Evolutionary conservation across 768 basidiomycete genomes (phyloP).

Genomic region (Fomitopsis serialis): DNA sequence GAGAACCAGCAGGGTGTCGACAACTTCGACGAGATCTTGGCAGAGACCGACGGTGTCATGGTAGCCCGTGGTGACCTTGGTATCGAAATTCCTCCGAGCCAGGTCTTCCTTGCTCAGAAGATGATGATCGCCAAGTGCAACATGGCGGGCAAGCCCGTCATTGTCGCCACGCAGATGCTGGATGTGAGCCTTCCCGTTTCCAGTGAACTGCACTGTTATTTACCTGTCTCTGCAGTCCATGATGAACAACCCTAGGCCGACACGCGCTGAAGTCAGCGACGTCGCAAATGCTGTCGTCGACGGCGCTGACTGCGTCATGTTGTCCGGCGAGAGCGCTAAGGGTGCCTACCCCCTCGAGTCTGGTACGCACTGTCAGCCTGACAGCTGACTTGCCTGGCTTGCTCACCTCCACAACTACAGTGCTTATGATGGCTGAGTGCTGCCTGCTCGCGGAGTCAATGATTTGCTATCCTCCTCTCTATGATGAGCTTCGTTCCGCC

Average conservation of each 20-base stretch:
- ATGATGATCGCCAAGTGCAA: constrained; percentile 99
- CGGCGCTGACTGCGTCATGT: constrained; percentile 98
- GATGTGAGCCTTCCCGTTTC: constrained; percentile 53
- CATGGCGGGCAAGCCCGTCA: constrained; percentile 95
- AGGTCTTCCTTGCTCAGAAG: constrained; percentile 99
- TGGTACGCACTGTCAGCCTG: constrained; percentile 35
- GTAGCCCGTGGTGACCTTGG: constrained; percentile 99
- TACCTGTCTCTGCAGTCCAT: constrained; percentile 58
- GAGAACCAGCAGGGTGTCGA: constrained; percentile 99
- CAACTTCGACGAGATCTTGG: constrained; percentile 98
- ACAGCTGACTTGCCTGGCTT: background rate
- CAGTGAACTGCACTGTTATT: background rate
- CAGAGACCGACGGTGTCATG: constrained; percentile 97
- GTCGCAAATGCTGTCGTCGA: constrained; percentile 99
- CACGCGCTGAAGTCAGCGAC: constrained; percentile 98
- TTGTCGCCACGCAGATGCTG: constrained; percentile 99
- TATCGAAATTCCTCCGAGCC: constrained; percentile 99
- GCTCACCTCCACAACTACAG: constrained; percentile 34
- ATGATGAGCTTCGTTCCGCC: constrained; percentile 77
- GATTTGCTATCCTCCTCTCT: constrained; percentile 92
- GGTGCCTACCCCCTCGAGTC: constrained; percentile 95
- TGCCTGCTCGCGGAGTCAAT: constrained; percentile 94
- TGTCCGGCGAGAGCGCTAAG: constrained; percentile 99
- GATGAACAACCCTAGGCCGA: constrained; percentile 98
- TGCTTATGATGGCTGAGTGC: constrained; percentile 99